Evolutionary conservation across 148 eudicot species (phyloP).

Genomic region (Vaccinium myrtillus): DNA sequence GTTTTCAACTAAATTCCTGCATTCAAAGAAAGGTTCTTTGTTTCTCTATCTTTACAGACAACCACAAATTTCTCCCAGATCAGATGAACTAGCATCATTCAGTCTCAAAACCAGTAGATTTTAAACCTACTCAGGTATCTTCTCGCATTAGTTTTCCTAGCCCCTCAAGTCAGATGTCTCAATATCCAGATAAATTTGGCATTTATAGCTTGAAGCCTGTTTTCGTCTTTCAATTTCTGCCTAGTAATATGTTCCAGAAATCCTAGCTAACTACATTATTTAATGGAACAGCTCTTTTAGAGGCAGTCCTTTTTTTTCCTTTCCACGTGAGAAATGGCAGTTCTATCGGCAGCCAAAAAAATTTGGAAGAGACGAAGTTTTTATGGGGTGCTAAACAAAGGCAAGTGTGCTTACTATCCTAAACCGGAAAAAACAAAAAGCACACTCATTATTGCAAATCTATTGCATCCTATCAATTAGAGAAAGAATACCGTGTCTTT

Average conservation of each 20-base stretch:
- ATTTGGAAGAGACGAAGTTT: not conserved
- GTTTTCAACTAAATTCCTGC: not conserved
- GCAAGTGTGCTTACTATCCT: not conserved
- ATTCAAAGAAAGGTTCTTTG: not conserved
- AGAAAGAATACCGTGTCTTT: constrained; percentile 64
- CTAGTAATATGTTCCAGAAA: not conserved
- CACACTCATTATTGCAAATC: not conserved
- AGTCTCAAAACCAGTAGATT: constrained; percentile 1
- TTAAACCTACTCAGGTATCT: not conserved
- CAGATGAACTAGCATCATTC: not conserved
- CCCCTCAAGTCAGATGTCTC: not conserved
- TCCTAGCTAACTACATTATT: not conserved
- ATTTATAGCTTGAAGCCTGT: not conserved
- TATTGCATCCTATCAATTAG: not conserved
- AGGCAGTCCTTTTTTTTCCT: not conserved
- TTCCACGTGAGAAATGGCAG: not conserved
- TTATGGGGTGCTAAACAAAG: not conserved
- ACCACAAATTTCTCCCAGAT: not conserved
- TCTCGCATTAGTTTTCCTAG: not conserved
- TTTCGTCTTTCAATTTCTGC: not conserved
- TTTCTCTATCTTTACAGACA: not conserved
- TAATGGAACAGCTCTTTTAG: not conserved
- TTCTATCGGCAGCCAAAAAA: not conserved
- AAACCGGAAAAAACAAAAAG: not conserved
- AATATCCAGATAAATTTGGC: not conserved